Evolutionary conservation across 257 asterid species (phyloP).

Genomic region (Scutellaria minor): DNA sequence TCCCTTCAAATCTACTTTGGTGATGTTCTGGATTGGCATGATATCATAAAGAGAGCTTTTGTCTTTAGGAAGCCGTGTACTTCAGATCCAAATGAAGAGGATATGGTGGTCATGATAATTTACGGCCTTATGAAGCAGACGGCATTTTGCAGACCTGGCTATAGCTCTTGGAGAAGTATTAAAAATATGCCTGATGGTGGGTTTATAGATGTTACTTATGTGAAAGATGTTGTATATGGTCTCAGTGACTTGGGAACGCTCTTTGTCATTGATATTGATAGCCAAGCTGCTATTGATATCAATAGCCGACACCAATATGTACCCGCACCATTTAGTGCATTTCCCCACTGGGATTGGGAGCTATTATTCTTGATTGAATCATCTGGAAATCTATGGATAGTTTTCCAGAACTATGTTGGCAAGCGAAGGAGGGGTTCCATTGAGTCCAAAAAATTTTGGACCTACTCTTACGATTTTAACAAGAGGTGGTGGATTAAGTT

Average conservation of each 20-base stretch:
- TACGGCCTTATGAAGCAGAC: conserved; percentile 32
- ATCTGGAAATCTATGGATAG: conserved; percentile 40
- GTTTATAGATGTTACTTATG: conserved; percentile 27
- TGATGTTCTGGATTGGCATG: conserved; percentile 29
- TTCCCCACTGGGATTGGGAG: conserved; percentile 30
- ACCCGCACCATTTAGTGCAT: not conserved
- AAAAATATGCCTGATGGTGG: not conserved
- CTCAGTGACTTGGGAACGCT: conserved; percentile 33
- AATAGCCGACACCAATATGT: not conserved
- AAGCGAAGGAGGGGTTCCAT: not conserved
- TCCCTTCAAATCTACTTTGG: conserved; percentile 20
- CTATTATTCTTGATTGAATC: conserved; percentile 40
- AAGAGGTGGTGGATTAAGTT: conserved; percentile 38
- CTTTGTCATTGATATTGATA: conserved; percentile 26
- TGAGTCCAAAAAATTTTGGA: conserved; percentile 26
- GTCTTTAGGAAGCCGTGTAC: conserved; percentile 33
- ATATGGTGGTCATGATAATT: conserved; percentile 38
- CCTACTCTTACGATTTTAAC: conserved; percentile 36
- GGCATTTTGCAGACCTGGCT: conserved; percentile 37
- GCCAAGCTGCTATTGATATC: conserved; percentile 1
- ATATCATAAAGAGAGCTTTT: conserved; percentile 34
- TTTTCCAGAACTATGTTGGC: conserved; percentile 4
- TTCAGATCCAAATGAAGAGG: conserved; percentile 25
- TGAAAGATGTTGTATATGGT: conserved; percentile 35
- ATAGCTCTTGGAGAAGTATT: conserved; percentile 37